These are phyloP conservation scores for Durotheca rogersii DNA, from an alignment of 495 filamentous ascomycete species.

Conservation along the genomic window DNA sequence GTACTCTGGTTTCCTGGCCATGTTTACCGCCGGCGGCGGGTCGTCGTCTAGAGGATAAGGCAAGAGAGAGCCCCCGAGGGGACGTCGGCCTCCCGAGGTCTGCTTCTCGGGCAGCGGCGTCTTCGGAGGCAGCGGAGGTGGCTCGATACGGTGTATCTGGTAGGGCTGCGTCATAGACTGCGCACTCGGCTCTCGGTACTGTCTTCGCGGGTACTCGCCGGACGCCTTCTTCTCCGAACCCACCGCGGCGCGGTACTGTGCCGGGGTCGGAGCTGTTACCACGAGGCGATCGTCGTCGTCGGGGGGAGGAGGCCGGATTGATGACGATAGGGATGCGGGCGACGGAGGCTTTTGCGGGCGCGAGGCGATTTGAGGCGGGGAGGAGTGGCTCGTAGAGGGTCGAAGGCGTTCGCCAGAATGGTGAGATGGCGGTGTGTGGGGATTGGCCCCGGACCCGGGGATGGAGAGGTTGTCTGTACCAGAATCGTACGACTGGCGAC, in stretches of 20 bases:
- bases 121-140: conserved; percentile 83
- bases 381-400: conserved; percentile 25
- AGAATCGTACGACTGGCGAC: conserved; percentile 51
- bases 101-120: conserved; percentile 65
- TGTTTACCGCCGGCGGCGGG: conserved; percentile 78
- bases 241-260: conserved; percentile 48
- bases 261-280: conserved; percentile 54
- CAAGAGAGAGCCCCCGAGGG: conserved; percentile 42
- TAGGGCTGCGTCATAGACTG: conserved; percentile 46
- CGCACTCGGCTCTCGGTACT: conserved; percentile 27
- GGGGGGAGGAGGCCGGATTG: conserved; percentile 32
- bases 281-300: conserved; percentile 51
- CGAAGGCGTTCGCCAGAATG: conserved; percentile 44
- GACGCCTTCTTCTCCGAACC: conserved; percentile 61
- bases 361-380: conserved; percentile 38
- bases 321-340: conserved; percentile 25
- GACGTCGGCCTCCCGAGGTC: conserved; percentile 24
- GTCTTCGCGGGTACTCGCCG: conserved; percentile 58
- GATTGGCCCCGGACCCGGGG: conserved; percentile 23
- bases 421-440: conserved; percentile 43
- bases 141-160: conserved; percentile 52
- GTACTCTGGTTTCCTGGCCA: conserved; percentile 82
- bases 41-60: conserved; percentile 83
- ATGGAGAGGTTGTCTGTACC: conserved; percentile 44
- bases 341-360: conserved; percentile 38